Base-by-base conservation (phyloP, 805 yeast genomes). In the Jamesozyma jinghongensis region DNA sequence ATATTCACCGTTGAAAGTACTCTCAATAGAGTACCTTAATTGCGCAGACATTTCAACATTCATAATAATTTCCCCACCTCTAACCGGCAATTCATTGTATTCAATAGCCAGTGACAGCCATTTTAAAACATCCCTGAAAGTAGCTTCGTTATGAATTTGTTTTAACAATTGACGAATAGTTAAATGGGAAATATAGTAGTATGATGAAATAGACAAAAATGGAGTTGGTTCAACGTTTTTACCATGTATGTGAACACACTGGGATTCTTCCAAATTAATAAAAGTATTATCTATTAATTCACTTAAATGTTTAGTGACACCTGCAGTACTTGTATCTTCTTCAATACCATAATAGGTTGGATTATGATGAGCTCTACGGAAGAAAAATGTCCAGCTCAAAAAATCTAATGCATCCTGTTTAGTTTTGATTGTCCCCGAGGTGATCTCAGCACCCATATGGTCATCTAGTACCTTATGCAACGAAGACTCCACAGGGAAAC, bases 301-400 rank as follows among this genome's bases (percentile, higher is more conserved):
- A 41, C 81, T 78, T 49, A 81, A 62, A 50, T 74, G 77, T 48
- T 68, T 54, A 44, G 78, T 68, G 41, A 79, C 72, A 5, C 85
- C 86, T 2, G 68, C 70, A 2, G 71, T 61, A 16, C 73, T 54
- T 2, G 65, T 60, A 51, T 81, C 88, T 44, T 78, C 85, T 34
- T 75, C 82, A 37, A 94, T 77, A 10, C 94, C 97, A 54, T 92
- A 92, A 0, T 82, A 81, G 48, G 90, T 81, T 5, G 99, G 98
- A 48, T 87, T 90, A 55, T 86, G 86, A 43, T 85, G 78, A 87
- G 92, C 92, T 46, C 99, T 70, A 16, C 92, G 95, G 63, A 79
- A 81, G 71, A 92, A 70, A 55, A 92, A 92, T 0, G 98, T 92
- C 61, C 92, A 92, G 12, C 97, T 96, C 19, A 92, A 71, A 94